A percentile compares a stretch with the other conserved stretches of the same genome.
phyloP scores from a whole-genome alignment of 352 stramenopile genomes.

The Globisporangium perplexum region DNA sequence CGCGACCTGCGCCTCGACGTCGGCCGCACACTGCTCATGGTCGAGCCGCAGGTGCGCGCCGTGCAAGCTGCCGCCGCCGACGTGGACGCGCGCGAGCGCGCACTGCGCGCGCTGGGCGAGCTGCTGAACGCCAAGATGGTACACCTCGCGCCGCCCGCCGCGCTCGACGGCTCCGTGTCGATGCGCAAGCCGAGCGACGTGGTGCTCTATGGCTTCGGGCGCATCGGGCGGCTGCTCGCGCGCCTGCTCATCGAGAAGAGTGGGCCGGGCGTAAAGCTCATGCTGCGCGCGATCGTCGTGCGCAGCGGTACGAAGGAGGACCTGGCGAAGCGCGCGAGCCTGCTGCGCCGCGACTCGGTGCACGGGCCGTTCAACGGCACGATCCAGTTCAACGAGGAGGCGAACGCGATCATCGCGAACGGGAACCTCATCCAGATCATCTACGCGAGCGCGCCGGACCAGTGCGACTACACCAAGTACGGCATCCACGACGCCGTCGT shows the following conservation, averaged over 20 bases:
- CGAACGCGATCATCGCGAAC: constrained; percentile 84
- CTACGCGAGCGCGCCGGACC: constrained; percentile 75
- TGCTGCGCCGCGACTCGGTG: constrained; percentile 84
- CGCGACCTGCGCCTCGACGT: constrained; percentile 73
- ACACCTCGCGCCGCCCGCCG: constrained; percentile 19
- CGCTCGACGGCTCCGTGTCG: constrained; percentile 8
- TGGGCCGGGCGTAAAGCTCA: constrained; percentile 78
- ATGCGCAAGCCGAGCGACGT: constrained; percentile 75
- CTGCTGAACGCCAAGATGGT: constrained; percentile 58
- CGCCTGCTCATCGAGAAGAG: constrained; percentile 83
- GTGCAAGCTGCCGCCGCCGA: constrained; percentile 29
- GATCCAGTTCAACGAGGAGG: constrained; percentile 80
- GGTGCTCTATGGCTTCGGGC: constrained; percentile 85
- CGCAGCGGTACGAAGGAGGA: constrained; percentile 82
- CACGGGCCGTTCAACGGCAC: constrained; percentile 80
- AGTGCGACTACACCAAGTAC: constrained; percentile 86
- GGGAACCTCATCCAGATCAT: constrained; percentile 88
- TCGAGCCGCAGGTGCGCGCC: constrained; percentile 48
- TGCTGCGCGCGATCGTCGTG: constrained; percentile 86
- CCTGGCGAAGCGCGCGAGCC: constrained; percentile 72
- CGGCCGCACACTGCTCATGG: constrained; percentile 66
- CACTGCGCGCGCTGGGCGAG: constrained; percentile 42
- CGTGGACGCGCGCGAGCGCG: constrained; percentile 30
- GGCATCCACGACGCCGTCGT: constrained; percentile 85
- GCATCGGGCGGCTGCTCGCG: constrained; percentile 77